Percentiles rank a stretch among this genome's conserved stretches.
Conservation (phyloP, 768 basidiomycete species). For the Glaciozyma martinii region DNA sequence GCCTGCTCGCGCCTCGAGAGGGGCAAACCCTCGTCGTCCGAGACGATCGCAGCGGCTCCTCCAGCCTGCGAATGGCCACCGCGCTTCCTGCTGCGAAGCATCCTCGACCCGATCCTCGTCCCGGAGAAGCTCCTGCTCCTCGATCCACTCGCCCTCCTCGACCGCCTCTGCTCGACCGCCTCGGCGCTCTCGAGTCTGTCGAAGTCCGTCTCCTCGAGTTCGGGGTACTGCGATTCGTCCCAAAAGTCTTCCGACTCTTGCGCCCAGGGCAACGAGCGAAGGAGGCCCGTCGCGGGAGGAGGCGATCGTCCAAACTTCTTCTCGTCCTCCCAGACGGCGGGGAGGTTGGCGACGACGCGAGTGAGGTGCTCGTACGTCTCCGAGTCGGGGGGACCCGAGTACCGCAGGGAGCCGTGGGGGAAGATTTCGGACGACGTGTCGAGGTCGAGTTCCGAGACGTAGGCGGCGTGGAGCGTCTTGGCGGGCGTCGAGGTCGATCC, state of each 20-base stretch:
- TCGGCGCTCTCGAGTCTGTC: not conserved
- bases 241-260: not conserved
- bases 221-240: not conserved
- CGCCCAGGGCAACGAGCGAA: not conserved
- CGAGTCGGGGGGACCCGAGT: conserved; percentile 1
- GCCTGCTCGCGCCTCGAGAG: not conserved
- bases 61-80: not conserved
- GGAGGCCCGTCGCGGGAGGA: not conserved
- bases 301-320: not conserved
- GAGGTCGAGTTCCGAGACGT: not conserved
- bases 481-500: not conserved
- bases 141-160: not conserved
- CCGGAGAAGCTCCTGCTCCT: not conserved
- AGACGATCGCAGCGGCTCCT: not conserved
- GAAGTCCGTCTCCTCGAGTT: not conserved
- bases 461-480: not conserved
- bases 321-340: conserved; percentile 4
- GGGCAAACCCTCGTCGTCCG: too few relatives aligned
- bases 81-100: not conserved
- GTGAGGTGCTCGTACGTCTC: not conserved
- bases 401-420: not conserved
- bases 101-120: not conserved
- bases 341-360: not conserved
- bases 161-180: not conserved
- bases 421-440: not conserved